A percentile compares a stretch with the other conserved stretches of the same genome.
Evolutionary conservation across 169 alveolate genomes (phyloP).

Genomic region (Cryptosporidium sp.): DNA sequence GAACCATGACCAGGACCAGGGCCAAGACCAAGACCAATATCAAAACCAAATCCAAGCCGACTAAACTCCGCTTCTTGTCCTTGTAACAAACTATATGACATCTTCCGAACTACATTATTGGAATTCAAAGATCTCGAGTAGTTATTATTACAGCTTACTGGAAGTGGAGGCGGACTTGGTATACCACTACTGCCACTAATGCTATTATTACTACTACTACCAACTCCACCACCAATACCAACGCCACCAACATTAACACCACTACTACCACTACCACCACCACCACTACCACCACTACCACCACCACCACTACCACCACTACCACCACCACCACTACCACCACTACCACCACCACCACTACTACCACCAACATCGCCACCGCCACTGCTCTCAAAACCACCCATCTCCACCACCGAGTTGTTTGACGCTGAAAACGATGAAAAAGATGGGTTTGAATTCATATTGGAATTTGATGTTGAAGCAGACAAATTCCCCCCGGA

Average conservation of each 20-base stretch:
- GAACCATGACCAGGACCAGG: too few relatives aligned
- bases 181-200: background rate
- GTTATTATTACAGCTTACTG: background rate
- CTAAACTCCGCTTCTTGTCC: background rate
- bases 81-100: background rate
- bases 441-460: constrained; percentile 2
- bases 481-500: background rate
- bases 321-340: background rate
- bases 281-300: background rate
- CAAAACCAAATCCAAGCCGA: background rate
- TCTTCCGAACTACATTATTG: background rate
- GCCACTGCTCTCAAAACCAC: background rate
- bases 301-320: background rate
- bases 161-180: background rate
- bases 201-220: background rate
- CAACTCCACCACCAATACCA: background rate
- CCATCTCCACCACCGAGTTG: background rate
- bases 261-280: background rate
- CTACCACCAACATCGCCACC: background rate
- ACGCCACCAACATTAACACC: background rate
- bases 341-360: background rate
- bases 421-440: background rate
- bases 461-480: constrained; percentile 26
- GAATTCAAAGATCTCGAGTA: background rate
- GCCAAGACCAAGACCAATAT: background rate